These are phyloP conservation scores for Acmispon strigosus DNA, from an alignment of 306 rosid species.

Conservation along the genomic window DNA sequence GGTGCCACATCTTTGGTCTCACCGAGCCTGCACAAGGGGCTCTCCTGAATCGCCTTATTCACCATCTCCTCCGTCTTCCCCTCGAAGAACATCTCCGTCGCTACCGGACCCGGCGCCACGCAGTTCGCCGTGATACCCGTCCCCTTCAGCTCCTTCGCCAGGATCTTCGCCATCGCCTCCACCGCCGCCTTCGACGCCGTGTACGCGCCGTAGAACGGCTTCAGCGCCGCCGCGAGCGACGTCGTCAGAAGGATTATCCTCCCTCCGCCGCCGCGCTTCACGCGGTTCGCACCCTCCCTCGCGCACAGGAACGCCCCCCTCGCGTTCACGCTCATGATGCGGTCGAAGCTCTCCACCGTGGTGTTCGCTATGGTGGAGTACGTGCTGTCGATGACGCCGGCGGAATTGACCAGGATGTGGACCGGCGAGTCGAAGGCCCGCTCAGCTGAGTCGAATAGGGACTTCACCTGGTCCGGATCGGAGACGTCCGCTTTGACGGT, in stretches of 20 bases:
- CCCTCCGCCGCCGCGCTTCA: constrained; percentile 57
- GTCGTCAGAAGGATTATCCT: constrained; percentile 38
- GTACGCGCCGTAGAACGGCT: constrained; percentile 26
- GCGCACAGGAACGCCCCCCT: constrained; percentile 45
- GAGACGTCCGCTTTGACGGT: constrained; percentile 43
- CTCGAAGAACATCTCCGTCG: constrained; percentile 35
- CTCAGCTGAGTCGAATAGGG: constrained; percentile 46
- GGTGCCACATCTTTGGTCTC: constrained; percentile 34
- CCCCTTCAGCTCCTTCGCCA: constrained; percentile 58
- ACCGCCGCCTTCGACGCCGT: constrained; percentile 59
- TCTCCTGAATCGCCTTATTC: neutral
- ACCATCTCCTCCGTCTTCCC: constrained; percentile 42
- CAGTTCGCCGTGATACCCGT: constrained; percentile 46
- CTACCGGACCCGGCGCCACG: constrained; percentile 53
- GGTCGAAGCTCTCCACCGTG: constrained; percentile 35
- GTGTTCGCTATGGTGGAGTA: constrained; percentile 29
- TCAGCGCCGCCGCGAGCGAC: constrained; percentile 30
- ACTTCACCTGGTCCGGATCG: constrained; percentile 37
- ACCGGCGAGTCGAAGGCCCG: constrained; percentile 32
- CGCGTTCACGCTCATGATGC: constrained; percentile 30
- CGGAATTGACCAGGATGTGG: constrained; percentile 46
- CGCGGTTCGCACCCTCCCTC: constrained; percentile 41
- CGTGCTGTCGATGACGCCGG: constrained; percentile 29
- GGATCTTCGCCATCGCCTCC: constrained; percentile 44
- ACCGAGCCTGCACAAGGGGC: constrained; percentile 36